Evolutionary conservation across 2,329 filamentous ascomycete species (phyloP).

Genomic region (Stachybotrys echinatus): DNA sequence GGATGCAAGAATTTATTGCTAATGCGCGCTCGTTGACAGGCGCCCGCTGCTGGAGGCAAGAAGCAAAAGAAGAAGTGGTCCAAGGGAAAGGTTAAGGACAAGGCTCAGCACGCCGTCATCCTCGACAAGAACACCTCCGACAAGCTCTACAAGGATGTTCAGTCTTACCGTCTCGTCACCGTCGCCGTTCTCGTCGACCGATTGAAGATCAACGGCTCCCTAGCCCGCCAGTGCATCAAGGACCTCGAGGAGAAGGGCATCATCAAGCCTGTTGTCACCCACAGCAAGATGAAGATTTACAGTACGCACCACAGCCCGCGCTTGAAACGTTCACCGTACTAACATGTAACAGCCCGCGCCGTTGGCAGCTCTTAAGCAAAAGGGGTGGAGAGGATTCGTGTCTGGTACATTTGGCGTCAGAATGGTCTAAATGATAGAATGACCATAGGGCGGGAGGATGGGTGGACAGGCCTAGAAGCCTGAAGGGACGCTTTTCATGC

Average conservation of each 20-base stretch:
- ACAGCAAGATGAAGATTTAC: conserved; percentile 99
- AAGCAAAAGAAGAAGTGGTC: conserved; percentile 51
- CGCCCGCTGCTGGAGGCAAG: conserved; percentile 42
- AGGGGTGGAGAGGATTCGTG: conserved; percentile 22
- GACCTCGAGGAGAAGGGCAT: conserved; percentile 97
- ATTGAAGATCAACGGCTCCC: conserved; percentile 99
- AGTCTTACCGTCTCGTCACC: conserved; percentile 99
- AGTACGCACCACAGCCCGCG: conserved; percentile 44
- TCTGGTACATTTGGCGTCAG: conserved; percentile 33
- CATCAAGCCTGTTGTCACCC: conserved; percentile 95
- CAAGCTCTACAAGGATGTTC: conserved; percentile 99
- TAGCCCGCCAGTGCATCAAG: conserved; percentile 82
- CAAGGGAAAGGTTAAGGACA: conserved; percentile 89
- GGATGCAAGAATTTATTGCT: conserved; percentile 5
- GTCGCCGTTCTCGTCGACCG: conserved; percentile 97
- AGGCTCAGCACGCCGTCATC: conserved; percentile 98
- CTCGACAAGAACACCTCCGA: conserved; percentile 97
- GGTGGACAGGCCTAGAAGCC: conserved; percentile 29
- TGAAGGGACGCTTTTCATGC: conserved; percentile 34
- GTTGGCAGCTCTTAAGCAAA: conserved; percentile 44
- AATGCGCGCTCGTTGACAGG: conserved; percentile 18
- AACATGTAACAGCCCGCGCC: conserved; percentile 48
- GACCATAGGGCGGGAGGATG: conserved; percentile 23
- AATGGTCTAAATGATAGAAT: conserved; percentile 29
- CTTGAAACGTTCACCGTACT: conserved; percentile 13